Percentiles rank a stretch among this genome's conserved stretches.
Conservation (phyloP, 768 basidiomycete species). For the Lactarius indigo region DNA sequence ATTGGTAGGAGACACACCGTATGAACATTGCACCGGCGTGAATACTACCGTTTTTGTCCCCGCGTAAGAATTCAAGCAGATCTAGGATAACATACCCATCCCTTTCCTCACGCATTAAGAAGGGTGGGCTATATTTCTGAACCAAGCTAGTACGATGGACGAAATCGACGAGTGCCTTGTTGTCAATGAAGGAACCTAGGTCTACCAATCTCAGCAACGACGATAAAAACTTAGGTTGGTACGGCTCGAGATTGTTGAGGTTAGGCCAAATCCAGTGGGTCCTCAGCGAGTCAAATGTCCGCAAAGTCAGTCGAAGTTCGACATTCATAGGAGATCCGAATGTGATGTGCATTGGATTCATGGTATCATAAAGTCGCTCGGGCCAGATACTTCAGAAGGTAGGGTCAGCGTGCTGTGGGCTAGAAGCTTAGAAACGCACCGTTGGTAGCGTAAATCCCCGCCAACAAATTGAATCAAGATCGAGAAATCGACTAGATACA, state of each 20-base stretch:
- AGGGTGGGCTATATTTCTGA: not conserved
- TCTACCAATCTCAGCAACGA: conserved; percentile 17
- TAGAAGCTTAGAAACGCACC: conserved; percentile 1
- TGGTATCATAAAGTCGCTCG: conserved; percentile 20
- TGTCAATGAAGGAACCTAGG: conserved; percentile 21
- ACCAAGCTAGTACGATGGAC: conserved; percentile 6
- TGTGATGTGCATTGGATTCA: conserved; percentile 11
- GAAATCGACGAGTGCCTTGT: conserved; percentile 7
- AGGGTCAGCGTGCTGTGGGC: not conserved
- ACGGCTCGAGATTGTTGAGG: not conserved
- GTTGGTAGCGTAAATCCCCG: not conserved
- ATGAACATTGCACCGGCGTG: conserved; percentile 10
- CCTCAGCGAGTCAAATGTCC: conserved; percentile 8
- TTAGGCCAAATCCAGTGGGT: conserved; percentile 18
- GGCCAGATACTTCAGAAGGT: conserved; percentile 15
- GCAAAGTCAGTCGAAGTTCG: not conserved
- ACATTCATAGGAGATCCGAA: conserved; percentile 18
- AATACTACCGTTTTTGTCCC: not conserved
- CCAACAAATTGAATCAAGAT: not conserved
- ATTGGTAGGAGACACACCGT: not conserved
- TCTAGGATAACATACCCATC: conserved; percentile 5
- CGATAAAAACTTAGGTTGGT: conserved; percentile 5
- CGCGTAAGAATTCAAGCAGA: conserved; percentile 11
- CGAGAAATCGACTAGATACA: conserved; percentile 17
- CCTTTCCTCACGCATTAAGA: not conserved